Evolutionary conservation across 2,329 filamentous ascomycete genomes (phyloP), one percentile per base, ranked within the genome.

Genomic region (Fusarium poae): DNA sequence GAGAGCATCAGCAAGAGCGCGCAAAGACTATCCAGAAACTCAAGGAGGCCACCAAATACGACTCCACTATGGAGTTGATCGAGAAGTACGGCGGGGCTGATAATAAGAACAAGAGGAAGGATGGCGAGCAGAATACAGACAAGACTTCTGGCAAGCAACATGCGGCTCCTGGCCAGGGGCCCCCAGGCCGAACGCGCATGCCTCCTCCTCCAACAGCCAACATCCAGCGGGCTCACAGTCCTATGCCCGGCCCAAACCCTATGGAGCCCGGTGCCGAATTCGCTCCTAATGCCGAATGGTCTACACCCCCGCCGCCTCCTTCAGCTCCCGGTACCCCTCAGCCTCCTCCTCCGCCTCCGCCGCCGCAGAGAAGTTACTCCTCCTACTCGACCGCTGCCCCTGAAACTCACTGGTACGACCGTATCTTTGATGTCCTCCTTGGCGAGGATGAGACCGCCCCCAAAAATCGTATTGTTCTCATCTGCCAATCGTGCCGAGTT

Each of bases 361-460:
- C 58, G 20, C 55, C 65, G 1, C 46, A 62, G n/a, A 57, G 52
- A 54, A 61, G 51, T 9, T 71, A 68, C 32, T 30, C 70, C 43
- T 58, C 65, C 40, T 61, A 71, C 35, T 70, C 54, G 42, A 56
- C 57, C 20, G 65, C 76, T 11, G 59, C 75, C 20, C 68, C 76
- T 21, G 83, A 84, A 59, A 78, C 89, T 18, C 90, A 92, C 76
- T 99, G 96, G 96, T 99, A 98, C 79, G 96, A 99, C 77, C 89
- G 95, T 57, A 89, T 99, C 54, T 84, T 99, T 59, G 96, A 99
- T 75, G 88, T 97, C 0, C 88, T 99, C 27, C 86, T 99, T 1
- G 96, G 96, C 50, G 96, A 99, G 76, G 96, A 99, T 75, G 96
- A 99, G 80, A 97, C 92, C 6, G 89, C 92, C 15, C 88, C 95